Conservation (phyloP, 345 rosid species). For the Syzygium grande region DNA sequence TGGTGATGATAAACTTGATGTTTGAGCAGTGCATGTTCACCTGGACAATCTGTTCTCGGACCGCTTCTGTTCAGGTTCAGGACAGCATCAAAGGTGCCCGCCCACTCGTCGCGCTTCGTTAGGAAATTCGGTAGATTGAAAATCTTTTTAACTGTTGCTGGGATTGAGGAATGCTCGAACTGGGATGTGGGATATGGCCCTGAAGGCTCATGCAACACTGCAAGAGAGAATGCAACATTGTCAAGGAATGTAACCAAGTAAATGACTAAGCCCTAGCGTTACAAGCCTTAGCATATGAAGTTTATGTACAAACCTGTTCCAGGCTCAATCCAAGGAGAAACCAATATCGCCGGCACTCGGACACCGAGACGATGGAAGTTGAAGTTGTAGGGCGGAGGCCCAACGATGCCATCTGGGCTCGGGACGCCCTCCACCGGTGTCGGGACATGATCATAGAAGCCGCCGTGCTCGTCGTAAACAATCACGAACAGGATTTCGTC, state of each 20-base stretch:
- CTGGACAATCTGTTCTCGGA: constrained; percentile 70
- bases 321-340: constrained; percentile 84
- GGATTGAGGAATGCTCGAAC: constrained; percentile 81
- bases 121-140: constrained; percentile 72
- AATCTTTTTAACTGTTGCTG: constrained; percentile 71
- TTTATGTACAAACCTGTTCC: constrained; percentile 34
- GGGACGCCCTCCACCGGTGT: constrained; percentile 73
- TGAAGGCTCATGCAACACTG: constrained; percentile 74
- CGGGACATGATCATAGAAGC: constrained; percentile 84
- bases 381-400: constrained; percentile 53
- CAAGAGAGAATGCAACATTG: background rate
- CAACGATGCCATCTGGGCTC: constrained; percentile 65
- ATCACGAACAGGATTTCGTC: constrained; percentile 52
- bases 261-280: background rate
- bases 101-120: constrained; percentile 87
- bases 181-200: constrained; percentile 70
- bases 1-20: background rate
- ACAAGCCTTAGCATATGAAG: background rate
- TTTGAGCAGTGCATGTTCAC: constrained; percentile 6
- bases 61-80: constrained; percentile 30
- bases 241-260: background rate
- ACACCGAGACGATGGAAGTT: constrained; percentile 78
- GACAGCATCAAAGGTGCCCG: constrained; percentile 60
- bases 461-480: constrained; percentile 81
- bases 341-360: constrained; percentile 59